Percentiles rank a stretch among this genome's conserved stretches.
These are phyloP conservation scores for Suhomyces kilbournensis DNA, from an alignment of 805 yeast species.

Conservation along the genomic window DNA sequence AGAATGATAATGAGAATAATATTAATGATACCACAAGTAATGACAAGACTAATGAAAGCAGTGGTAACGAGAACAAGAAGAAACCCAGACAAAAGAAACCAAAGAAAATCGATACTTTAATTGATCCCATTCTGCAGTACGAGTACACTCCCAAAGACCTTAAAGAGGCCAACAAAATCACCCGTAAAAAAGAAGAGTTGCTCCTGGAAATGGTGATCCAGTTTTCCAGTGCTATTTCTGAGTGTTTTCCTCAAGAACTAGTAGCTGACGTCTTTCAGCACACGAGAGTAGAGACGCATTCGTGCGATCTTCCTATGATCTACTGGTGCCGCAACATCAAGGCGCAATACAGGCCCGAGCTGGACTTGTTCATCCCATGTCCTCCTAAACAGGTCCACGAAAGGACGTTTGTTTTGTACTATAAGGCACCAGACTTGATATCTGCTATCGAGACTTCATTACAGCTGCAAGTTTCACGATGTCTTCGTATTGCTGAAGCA, in stretches of 20 bases:
- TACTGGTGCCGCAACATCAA: slow-evolving; percentile 50
- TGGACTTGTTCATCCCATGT: slow-evolving; percentile 57
- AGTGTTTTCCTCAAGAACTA: slow-evolving; percentile 10
- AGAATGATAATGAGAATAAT: not conserved
- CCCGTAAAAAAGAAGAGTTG: slow-evolving; percentile 49
- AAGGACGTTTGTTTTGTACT: slow-evolving; percentile 41
- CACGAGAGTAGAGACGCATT: slow-evolving; percentile 21
- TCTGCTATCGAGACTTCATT: slow-evolving; percentile 11
- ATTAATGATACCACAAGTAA: not conserved
- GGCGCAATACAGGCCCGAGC: slow-evolving; percentile 46
- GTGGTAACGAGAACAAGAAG: not conserved
- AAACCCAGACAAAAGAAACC: not conserved
- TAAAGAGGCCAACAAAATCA: slow-evolving; percentile 32
- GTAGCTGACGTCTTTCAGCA: slow-evolving; percentile 11
- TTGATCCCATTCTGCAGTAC: slow-evolving; percentile 8
- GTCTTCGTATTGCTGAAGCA: slow-evolving; percentile 15
- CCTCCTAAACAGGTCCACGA: slow-evolving; percentile 42
- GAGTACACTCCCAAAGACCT: slow-evolving; percentile 27
- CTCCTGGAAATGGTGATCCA: slow-evolving; percentile 48
- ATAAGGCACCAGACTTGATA: slow-evolving; percentile 46
- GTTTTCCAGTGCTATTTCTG: slow-evolving; percentile 34
- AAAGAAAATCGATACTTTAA: not conserved
- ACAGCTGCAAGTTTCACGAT: slow-evolving; percentile 5
- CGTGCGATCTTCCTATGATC: slow-evolving; percentile 41
- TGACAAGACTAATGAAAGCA: not conserved